These are phyloP conservation scores for Ceratocystis diversiconidia DNA, from an alignment of 2,329 filamentous ascomycete genomes.

Conservation along the genomic window DNA sequence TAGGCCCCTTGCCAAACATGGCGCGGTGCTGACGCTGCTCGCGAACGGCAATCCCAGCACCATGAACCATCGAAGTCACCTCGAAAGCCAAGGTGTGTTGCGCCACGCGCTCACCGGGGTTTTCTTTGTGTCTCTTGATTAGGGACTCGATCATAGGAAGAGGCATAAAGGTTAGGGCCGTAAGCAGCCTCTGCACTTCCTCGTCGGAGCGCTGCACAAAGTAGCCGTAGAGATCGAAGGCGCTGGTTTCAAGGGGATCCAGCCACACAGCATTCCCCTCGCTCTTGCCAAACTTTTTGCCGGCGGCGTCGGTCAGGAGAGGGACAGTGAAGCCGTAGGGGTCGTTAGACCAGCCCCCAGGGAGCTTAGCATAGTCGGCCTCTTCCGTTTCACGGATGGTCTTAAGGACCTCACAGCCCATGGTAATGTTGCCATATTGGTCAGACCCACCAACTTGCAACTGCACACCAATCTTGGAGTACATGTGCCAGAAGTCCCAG, in stretches of 20 bases:
- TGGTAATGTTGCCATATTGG: slow-evolving; percentile 90
- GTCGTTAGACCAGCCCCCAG: slow-evolving; percentile 32
- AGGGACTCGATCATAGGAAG: slow-evolving; percentile 48
- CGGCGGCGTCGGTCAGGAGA: slow-evolving; percentile 69
- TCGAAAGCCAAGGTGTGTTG: slow-evolving; percentile 76
- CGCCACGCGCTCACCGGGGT: slow-evolving; percentile 59
- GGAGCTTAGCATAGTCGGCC: slow-evolving; percentile 29
- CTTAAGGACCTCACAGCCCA: slow-evolving; percentile 76
- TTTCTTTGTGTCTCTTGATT: slow-evolving; percentile 51
- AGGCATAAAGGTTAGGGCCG: slow-evolving; percentile 81
- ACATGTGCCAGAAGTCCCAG: slow-evolving; percentile 94
- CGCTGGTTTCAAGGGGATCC: slow-evolving; percentile 61
- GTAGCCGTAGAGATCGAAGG: slow-evolving; percentile 83
- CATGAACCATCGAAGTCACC: slow-evolving; percentile 68
- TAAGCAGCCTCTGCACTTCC: slow-evolving; percentile 68
- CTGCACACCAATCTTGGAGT: slow-evolving; percentile 49
- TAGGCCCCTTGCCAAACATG: slow-evolving; percentile 31
- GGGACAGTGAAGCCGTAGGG: slow-evolving; percentile 85
- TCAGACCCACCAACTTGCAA: slow-evolving; percentile 91
- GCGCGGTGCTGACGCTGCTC: slow-evolving; percentile 43
- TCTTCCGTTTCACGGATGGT: slow-evolving; percentile 48
- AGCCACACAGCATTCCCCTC: slow-evolving; percentile 92
- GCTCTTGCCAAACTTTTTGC: slow-evolving; percentile 88
- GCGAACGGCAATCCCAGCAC: slow-evolving; percentile 45
- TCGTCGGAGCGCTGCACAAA: slow-evolving; percentile 71